phyloP scores from a whole-genome alignment of 768 basidiomycete genomes.

The Tricholomella constricta region DNA sequence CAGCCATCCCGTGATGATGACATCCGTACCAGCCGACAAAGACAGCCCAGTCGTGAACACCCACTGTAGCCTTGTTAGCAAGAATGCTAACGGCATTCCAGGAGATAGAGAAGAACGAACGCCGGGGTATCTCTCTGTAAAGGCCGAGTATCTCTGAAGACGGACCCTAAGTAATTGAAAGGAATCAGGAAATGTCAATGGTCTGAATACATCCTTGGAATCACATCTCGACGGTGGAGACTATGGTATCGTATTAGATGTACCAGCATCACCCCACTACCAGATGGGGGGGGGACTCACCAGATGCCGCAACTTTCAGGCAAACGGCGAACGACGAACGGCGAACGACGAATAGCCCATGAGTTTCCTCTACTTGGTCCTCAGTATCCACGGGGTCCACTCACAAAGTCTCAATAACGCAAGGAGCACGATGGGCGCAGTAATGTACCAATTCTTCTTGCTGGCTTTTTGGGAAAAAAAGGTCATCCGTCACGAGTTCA shows the following conservation, averaged over 20 bases:
- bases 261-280: not conserved
- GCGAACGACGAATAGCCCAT: too few species aligned
- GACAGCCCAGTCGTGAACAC: slow-evolving; percentile 44
- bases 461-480: slow-evolving; percentile 24
- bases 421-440: slow-evolving; percentile 24
- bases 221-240: slow-evolving; percentile 28
- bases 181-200: not conserved
- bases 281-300: slow-evolving; percentile 9
- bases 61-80: slow-evolving; percentile 30
- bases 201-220: not conserved
- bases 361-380: not conserved
- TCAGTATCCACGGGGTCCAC: not conserved
- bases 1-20: slow-evolving; percentile 39
- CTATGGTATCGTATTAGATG: slow-evolving; percentile 3
- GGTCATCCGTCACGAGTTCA: not conserved
- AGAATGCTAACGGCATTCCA: not conserved
- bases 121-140: slow-evolving; percentile 19
- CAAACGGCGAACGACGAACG: too few species aligned
- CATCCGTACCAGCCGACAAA: slow-evolving; percentile 39
- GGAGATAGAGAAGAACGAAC: slow-evolving; percentile 7
- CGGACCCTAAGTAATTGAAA: slow-evolving; percentile 12
- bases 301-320: slow-evolving; percentile 25
- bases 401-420: slow-evolving; percentile 23
- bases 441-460: slow-evolving; percentile 27
- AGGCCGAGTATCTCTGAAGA: slow-evolving; percentile 17